Evolutionary conservation across 1,284 basidiomycete genomes (phyloP).

Genomic region (Cutaneotrichosporon curvatum): DNA sequence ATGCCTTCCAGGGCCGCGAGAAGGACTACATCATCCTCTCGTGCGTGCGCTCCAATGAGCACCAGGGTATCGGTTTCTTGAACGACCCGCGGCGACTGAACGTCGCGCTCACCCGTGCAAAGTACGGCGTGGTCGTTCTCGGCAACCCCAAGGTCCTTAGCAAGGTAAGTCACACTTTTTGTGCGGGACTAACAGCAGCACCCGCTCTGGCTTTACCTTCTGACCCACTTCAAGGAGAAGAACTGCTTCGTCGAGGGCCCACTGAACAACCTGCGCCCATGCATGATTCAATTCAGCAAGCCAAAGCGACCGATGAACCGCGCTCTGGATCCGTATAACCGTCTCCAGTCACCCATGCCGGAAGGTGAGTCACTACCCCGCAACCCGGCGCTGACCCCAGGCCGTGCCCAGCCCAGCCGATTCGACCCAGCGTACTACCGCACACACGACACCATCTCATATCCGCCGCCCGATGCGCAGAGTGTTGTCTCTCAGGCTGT

Average conservation of each 20-base stretch:
- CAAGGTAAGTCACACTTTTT: slow-evolving; percentile 60
- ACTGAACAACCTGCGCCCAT: slow-evolving; percentile 88
- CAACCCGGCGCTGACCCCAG: too few relatives aligned
- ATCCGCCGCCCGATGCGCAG: slow-evolving; percentile 90
- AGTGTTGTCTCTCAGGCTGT: slow-evolving; percentile 82
- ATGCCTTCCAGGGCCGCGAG: slow-evolving; percentile 98
- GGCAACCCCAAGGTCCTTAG: slow-evolving; percentile 98
- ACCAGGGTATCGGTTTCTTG: slow-evolving; percentile 98
- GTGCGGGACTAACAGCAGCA: slow-evolving; percentile 55
- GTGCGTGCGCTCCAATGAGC: slow-evolving; percentile 98
- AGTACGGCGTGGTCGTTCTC: slow-evolving; percentile 95
- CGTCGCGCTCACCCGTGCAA: slow-evolving; percentile 93
- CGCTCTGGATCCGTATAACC: slow-evolving; percentile 81
- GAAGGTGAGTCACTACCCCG: too few relatives aligned
- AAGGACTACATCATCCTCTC: slow-evolving; percentile 99
- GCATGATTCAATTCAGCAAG: slow-evolving; percentile 99
- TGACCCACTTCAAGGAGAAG: slow-evolving; percentile 98
- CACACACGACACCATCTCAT: slow-evolving; percentile 86
- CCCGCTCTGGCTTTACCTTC: slow-evolving; percentile 94
- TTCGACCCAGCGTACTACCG: slow-evolving; percentile 93
- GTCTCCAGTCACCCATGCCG: slow-evolving; percentile 56
- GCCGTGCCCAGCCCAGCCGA: slow-evolving; percentile 55
- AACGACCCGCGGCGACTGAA: slow-evolving; percentile 96
- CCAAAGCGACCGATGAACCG: slow-evolving; percentile 76
- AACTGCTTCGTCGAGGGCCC: slow-evolving; percentile 91